Percentiles rank a stretch among this genome's conserved stretches.
Conservation (phyloP, 1,284 basidiomycete genomes). For the Sphaerobolus stellatus region DNA sequence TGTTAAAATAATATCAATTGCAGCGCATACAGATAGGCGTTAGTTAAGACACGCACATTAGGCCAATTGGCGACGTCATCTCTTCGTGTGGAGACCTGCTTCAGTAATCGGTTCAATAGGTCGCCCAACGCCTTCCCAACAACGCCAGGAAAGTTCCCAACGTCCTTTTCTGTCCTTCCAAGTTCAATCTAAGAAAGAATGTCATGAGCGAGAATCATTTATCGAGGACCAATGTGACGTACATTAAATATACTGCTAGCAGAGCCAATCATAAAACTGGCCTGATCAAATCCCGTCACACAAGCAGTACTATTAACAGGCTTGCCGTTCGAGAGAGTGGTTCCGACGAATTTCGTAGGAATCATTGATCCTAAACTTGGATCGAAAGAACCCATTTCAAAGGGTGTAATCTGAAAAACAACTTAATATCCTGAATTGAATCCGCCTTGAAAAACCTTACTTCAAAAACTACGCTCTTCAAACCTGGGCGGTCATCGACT, state of each 20-base stretch:
- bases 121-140: too few species aligned
- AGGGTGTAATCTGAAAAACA: slow-evolving; percentile 24
- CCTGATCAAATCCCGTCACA: slow-evolving; percentile 49
- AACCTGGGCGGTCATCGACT: slow-evolving; percentile 26
- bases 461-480: slow-evolving; percentile 44
- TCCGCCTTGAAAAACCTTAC: slow-evolving; percentile 43
- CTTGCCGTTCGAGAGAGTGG: slow-evolving; percentile 24
- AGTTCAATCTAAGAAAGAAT: too few species aligned
- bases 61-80: too few species aligned
- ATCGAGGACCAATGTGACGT: slow-evolving; percentile 1
- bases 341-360: slow-evolving; percentile 44
- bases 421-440: neutral
- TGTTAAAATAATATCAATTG: too few species aligned
- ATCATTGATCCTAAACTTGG: slow-evolving; percentile 44
- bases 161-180: too few species aligned
- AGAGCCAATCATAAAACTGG: slow-evolving; percentile 38
- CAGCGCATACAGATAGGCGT: too few species aligned
- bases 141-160: too few species aligned
- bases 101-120: too few species aligned
- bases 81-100: too few species aligned
- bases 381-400: slow-evolving; percentile 47
- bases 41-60: too few species aligned
- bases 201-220: neutral
- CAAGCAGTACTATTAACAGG: slow-evolving; percentile 50
- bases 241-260: slow-evolving; percentile 48